Evolutionary conservation across 2,329 filamentous ascomycete species (phyloP), one percentile per base, ranked within the genome.

Genomic region (Arthrobotrys megalospora): DNA sequence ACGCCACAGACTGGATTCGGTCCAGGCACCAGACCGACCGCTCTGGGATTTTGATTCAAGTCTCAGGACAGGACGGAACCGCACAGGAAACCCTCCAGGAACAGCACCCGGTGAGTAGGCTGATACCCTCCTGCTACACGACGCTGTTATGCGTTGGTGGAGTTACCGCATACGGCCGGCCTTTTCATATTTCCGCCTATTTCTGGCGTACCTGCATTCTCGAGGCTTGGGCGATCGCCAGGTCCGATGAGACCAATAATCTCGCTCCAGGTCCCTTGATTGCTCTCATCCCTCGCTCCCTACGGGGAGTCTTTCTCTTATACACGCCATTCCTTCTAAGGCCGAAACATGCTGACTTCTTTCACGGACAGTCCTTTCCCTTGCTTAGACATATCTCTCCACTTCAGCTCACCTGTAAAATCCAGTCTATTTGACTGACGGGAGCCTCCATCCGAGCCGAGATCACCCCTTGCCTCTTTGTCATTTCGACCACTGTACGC

Each of bases 211-310:
- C 36, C 63, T 69, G 64, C 72, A 76, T 76, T 76, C 72, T 69
- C 64, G 47, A 38, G 71, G 55, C 55, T 53, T 50, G 55, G 41
- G 47, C 41, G 73, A 77, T 77, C 73, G 43, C 38, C 73, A 45
- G 41, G 58, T 36, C 43, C 32, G 43, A 65, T 77, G 73, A 71
- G 73, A 70, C 72, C 65, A 48, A 67, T 55, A 63, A 43, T 68
- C 53, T 77, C 67, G 32, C 28, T 34, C 50, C 73, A 38, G 48
- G n/a, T 45, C 63, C 36, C 63, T 62, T 36, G 50, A 77, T 71
- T 66, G 66, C 34, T 28, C 72, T 70, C 72, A 76, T 63, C 38
- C 36, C 50, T 38, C 52, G 41, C 43, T 47, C 48, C 60, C 60
- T 47, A 64, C 60, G 14, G 43, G 60, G 60, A 48, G 50, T 41